These are phyloP conservation scores for Tetraselmis chui DNA, from an alignment of 139 green algal species.

Conservation along the genomic window DNA sequence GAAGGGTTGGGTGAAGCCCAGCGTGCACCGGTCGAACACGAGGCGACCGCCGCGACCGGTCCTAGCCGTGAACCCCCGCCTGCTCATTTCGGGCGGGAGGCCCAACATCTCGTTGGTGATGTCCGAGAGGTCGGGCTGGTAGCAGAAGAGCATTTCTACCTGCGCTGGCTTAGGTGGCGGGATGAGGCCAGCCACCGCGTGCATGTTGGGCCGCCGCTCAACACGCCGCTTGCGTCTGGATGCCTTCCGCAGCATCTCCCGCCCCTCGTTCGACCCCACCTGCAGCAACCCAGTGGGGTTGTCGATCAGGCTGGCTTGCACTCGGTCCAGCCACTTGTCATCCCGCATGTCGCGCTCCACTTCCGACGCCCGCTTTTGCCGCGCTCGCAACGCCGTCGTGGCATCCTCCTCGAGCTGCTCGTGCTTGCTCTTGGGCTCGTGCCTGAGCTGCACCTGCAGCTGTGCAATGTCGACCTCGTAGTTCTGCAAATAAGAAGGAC, in stretches of 20 bases:
- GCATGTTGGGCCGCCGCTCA: not conserved
- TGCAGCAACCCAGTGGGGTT: not conserved
- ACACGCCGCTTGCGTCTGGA: slow-evolving; percentile 22
- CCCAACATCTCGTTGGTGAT: not conserved
- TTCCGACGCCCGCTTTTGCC: slow-evolving; percentile 28
- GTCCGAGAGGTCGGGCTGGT: slow-evolving; percentile 12
- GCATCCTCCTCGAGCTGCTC: slow-evolving; percentile 39
- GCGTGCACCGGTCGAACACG: slow-evolving; percentile 30
- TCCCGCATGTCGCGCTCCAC: slow-evolving; percentile 10
- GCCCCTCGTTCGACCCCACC: not conserved
- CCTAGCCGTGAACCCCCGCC: slow-evolving; percentile 13
- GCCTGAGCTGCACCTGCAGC: slow-evolving; percentile 46
- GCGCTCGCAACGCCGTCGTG: slow-evolving; percentile 19
- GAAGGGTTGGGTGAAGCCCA: not conserved
- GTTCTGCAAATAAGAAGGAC: slow-evolving; percentile 36
- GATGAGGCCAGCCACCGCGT: slow-evolving; percentile 23
- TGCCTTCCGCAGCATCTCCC: slow-evolving; percentile 21
- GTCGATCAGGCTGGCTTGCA: not conserved
- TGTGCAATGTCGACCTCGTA: slow-evolving; percentile 50
- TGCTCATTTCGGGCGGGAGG: slow-evolving; percentile 3
- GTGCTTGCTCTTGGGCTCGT: slow-evolving; percentile 29
- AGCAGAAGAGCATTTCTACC: slow-evolving; percentile 27
- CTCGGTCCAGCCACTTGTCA: not conserved
- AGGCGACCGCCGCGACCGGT: slow-evolving; percentile 47
- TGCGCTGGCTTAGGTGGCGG: slow-evolving; percentile 25